phyloP scores from a whole-genome alignment of 768 basidiomycete genomes.

The Suillus weaverae region DNA sequence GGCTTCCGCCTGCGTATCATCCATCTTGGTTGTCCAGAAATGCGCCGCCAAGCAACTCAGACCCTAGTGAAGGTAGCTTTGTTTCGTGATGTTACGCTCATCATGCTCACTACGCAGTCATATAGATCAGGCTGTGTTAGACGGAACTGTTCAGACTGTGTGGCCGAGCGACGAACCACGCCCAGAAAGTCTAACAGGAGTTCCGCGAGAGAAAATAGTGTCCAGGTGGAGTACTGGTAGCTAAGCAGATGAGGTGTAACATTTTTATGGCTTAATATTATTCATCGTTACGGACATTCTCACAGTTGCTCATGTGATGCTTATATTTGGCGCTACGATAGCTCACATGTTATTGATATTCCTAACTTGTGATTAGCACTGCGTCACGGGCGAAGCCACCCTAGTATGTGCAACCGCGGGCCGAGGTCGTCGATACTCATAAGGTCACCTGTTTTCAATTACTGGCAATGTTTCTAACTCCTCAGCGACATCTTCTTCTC shows the following conservation, averaged over 20 bases:
- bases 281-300: neutral
- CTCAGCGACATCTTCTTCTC: neutral
- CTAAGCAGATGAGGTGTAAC: neutral
- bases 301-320: neutral
- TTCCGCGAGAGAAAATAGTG: neutral
- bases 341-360: neutral
- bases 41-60: neutral
- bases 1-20: neutral
- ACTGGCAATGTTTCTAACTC: neutral
- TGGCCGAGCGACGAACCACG: neutral
- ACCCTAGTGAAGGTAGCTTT: neutral
- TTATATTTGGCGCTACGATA: neutral
- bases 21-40: neutral
- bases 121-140: neutral
- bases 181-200: neutral
- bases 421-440: neutral
- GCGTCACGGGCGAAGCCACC: neutral
- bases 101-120: neutral
- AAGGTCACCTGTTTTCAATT: neutral
- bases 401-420: neutral
- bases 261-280: neutral
- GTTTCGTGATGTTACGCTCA: neutral
- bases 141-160: neutral
- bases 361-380: neutral
- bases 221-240: neutral